Evolutionary conservation across 495 filamentous ascomycete genomes (phyloP).

Genomic region (Neurospora sp.): DNA sequence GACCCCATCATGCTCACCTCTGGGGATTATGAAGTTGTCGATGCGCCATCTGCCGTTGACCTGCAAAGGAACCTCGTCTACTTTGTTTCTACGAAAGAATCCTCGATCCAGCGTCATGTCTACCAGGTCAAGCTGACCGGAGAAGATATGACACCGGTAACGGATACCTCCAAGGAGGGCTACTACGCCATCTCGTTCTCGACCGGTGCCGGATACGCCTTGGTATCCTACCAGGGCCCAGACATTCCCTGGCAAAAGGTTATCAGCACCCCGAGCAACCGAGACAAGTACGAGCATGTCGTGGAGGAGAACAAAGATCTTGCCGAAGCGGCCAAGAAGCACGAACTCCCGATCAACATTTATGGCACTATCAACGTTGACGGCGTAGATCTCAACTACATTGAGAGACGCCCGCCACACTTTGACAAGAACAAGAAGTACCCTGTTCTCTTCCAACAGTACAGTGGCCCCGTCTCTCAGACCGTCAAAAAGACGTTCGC

Average conservation of each 20-base stretch:
- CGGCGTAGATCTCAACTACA: constrained; percentile 64
- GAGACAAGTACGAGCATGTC: constrained; percentile 49
- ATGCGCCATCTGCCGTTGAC: constrained; percentile 82
- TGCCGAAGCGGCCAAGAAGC: constrained; percentile 54
- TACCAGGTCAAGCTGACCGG: constrained; percentile 80
- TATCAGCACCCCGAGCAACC: constrained; percentile 66
- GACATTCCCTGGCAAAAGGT: constrained; percentile 88
- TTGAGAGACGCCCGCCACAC: constrained; percentile 84
- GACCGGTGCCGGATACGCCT: constrained; percentile 63
- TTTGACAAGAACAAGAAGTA: constrained; percentile 81
- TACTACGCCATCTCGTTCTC: constrained; percentile 86
- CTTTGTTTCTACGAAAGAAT: constrained; percentile 78
- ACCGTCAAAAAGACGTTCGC: constrained; percentile 69
- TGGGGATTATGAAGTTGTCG: constrained; percentile 87
- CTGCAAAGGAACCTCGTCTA: constrained; percentile 77
- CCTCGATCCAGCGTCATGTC: constrained; percentile 78
- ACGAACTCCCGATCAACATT: constrained; percentile 74
- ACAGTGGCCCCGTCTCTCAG: constrained; percentile 86
- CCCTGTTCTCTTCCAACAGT: constrained; percentile 88
- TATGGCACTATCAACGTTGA: constrained; percentile 75
- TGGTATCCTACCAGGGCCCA: constrained; percentile 77
- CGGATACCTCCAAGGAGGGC: constrained; percentile 67
- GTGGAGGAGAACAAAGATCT: constrained; percentile 72
- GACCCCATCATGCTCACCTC: constrained; percentile 76
- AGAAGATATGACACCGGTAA: constrained; percentile 59